phyloP scores from a whole-genome alignment of 106 monocot genomes.

The Platanthera guangdongensis region DNA sequence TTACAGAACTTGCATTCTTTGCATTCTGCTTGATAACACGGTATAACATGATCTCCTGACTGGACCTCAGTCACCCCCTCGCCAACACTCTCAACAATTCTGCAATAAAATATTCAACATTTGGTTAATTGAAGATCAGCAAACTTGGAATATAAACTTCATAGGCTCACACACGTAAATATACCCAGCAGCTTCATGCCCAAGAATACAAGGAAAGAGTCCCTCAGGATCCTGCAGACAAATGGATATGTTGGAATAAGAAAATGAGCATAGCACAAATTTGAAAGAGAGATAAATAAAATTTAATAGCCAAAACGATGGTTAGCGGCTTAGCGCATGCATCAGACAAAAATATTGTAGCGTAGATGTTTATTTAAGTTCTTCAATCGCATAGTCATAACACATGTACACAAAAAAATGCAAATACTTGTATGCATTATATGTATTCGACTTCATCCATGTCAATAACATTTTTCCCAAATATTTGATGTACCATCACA shows the following conservation, averaged over 20 bases:
- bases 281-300: no score
- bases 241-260: background rate
- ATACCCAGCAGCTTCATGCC: constrained; percentile 99
- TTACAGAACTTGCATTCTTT: constrained; percentile 96
- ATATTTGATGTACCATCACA: no score
- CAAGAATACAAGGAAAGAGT: constrained; percentile 98
- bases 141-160: background rate
- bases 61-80: constrained; percentile 98
- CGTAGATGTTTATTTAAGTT: no score
- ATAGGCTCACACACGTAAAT: background rate
- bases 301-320: no score
- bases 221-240: constrained; percentile 87
- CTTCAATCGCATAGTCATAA: no score
- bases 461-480: no score
- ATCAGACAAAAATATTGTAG: no score
- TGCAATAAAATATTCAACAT: constrained; percentile 13
- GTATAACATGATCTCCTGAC: constrained; percentile 98
- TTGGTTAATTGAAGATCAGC: background rate
- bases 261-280: background rate
- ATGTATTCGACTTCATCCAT: no score
- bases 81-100: constrained; percentile 96
- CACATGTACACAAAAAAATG: no score
- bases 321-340: no score
- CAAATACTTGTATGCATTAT: no score
- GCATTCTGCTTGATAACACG: constrained; percentile 99